These are phyloP conservation scores for Tolypocladium amazonense DNA, from an alignment of 2,329 filamentous ascomycete genomes.

Conservation along the genomic window DNA sequence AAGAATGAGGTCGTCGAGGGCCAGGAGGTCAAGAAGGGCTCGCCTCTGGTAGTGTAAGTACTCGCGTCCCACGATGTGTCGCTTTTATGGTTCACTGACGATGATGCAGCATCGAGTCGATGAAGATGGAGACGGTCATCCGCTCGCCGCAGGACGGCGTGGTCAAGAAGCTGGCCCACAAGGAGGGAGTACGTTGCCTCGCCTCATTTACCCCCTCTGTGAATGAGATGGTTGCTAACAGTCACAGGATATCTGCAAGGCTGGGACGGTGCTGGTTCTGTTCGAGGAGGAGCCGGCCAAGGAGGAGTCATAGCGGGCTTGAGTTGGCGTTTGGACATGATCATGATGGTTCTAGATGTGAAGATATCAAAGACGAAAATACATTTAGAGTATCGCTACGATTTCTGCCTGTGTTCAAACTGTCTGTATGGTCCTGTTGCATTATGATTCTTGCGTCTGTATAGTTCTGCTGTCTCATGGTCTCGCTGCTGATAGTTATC, in stretches of 20 bases:
- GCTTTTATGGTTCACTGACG: not conserved
- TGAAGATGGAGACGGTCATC: slow-evolving; percentile 86
- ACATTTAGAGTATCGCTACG: not conserved
- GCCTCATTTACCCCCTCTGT: not conserved
- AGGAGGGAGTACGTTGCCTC: slow-evolving; percentile 53
- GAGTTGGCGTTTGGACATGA: slow-evolving; percentile 6
- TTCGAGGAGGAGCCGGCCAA: slow-evolving; percentile 46
- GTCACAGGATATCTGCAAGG: slow-evolving; percentile 63
- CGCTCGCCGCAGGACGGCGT: slow-evolving; percentile 63
- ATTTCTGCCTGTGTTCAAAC: not conserved
- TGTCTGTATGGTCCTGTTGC: not conserved
- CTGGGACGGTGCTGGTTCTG: slow-evolving; percentile 62
- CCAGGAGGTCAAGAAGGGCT: slow-evolving; percentile 71
- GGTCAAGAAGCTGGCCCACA: slow-evolving; percentile 63
- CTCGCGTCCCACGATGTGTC: not conserved
- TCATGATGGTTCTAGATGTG: slow-evolving; percentile 1
- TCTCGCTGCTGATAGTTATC: too few species aligned
- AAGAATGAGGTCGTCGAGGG: slow-evolving; percentile 81
- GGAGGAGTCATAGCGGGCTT: slow-evolving; percentile 11
- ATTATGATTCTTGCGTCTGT: not conserved
- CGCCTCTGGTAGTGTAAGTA: slow-evolving; percentile 70
- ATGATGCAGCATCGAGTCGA: slow-evolving; percentile 58
- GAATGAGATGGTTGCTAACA: slow-evolving; percentile 7
- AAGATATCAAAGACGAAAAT: not conserved
- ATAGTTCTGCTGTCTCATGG: too few species aligned